phyloP scores from a whole-genome alignment of 78 protist species.

The Cavenderia fasciculata region DNA sequence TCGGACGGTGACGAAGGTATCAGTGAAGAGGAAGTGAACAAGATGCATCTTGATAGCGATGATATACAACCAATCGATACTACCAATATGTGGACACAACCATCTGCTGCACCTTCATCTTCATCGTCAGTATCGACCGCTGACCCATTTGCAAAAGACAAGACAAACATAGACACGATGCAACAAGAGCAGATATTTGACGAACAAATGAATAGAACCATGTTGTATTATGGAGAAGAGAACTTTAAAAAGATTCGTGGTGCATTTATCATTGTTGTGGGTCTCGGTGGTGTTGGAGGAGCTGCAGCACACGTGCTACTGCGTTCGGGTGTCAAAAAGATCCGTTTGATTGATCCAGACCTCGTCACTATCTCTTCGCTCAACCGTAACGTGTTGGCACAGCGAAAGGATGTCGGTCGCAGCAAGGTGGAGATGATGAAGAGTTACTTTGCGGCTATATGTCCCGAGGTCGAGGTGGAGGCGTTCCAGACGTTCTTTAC shows the following conservation, averaged over 20 bases:
- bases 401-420: slow-evolving; percentile 80
- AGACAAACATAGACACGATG: not conserved
- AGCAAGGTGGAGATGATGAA: slow-evolving; percentile 67
- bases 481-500: slow-evolving; percentile 55
- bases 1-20: slow-evolving; percentile 2
- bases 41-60: not conserved
- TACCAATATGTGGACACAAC: not conserved
- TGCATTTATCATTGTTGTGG: slow-evolving; percentile 79
- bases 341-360: slow-evolving; percentile 85
- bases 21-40: not conserved
- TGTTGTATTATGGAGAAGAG: slow-evolving; percentile 78
- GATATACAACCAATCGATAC: slow-evolving; percentile 30
- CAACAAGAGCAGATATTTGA: slow-evolving; percentile 37
- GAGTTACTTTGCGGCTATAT: slow-evolving; percentile 8
- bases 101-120: not conserved
- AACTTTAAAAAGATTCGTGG: slow-evolving; percentile 35
- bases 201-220: slow-evolving; percentile 74
- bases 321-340: slow-evolving; percentile 83
- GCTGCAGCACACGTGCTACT: slow-evolving; percentile 63
- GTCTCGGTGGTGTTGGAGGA: slow-evolving; percentile 84
- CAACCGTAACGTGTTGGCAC: slow-evolving; percentile 83
- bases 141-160: not conserved
- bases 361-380: slow-evolving; percentile 82
- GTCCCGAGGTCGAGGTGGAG: slow-evolving; percentile 75
- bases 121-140: not conserved